Conservation (phyloP, 306 rosid species). For the Myrica gale region DNA sequence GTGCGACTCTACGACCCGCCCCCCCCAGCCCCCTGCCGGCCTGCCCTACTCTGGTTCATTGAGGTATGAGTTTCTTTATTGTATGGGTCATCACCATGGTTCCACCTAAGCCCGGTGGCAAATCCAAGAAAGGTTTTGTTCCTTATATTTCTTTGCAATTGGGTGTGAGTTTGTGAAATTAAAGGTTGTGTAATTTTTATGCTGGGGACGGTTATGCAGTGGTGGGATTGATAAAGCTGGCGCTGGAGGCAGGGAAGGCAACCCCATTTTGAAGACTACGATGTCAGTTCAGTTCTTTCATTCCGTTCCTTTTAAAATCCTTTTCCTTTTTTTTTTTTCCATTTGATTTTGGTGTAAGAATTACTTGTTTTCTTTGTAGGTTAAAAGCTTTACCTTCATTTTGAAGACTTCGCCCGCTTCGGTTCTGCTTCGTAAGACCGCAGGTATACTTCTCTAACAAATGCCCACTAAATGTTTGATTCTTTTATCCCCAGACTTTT, state of each 20-base stretch:
- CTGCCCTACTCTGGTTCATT: too few species aligned
- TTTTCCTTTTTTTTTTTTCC: background rate
- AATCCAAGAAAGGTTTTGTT: slow-evolving; percentile 73
- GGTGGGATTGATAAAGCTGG: slow-evolving; percentile 84
- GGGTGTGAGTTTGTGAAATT: background rate
- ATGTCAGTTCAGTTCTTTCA: slow-evolving; percentile 45
- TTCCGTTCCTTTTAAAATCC: background rate
- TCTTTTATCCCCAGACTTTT: slow-evolving; percentile 10
- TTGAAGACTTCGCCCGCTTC: slow-evolving; percentile 98
- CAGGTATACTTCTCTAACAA: slow-evolving; percentile 51
- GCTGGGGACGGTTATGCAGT: slow-evolving; percentile 39
- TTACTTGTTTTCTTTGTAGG: slow-evolving; percentile 38
- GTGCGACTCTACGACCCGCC: too few species aligned
- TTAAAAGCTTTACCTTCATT: slow-evolving; percentile 89
- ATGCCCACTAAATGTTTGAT: slow-evolving; percentile 26
- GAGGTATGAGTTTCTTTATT: too few species aligned
- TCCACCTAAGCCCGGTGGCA: slow-evolving; percentile 92
- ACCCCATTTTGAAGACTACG: slow-evolving; percentile 91
- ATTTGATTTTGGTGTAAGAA: background rate
- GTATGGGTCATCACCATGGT: slow-evolving; percentile 90
- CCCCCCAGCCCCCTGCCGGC: too few species aligned
- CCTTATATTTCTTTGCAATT: background rate
- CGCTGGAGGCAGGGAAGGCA: slow-evolving; percentile 99
- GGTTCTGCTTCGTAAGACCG: slow-evolving; percentile 89
- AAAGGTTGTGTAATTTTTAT: slow-evolving; percentile 1